Conservation (phyloP, 2,329 filamentous ascomycete genomes). For the Mycosphaerella sp. region DNA sequence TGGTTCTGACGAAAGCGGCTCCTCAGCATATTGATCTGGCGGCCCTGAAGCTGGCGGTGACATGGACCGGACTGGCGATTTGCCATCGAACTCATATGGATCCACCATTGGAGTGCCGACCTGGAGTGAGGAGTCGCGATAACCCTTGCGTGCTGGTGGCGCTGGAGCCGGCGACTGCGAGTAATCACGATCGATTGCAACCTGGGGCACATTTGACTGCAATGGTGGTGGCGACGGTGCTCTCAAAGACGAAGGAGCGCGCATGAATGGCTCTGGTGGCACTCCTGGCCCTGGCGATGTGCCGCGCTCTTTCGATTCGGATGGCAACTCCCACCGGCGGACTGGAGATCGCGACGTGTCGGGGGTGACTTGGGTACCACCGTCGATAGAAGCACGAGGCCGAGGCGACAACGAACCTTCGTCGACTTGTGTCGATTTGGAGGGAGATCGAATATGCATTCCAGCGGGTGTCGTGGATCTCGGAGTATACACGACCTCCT, state of each 20-base stretch:
- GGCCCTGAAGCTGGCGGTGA: constrained; percentile 1
- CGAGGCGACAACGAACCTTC: constrained; percentile 9
- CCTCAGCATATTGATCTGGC: constrained; percentile 11
- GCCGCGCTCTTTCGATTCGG: constrained; percentile 1
- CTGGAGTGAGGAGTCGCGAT: constrained; percentile 7
- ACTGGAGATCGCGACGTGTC: constrained; percentile 1
- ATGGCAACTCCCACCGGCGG: constrained; percentile 6
- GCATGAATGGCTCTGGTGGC: constrained; percentile 4
- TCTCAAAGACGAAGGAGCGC: not conserved
- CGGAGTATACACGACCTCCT: constrained; percentile 13
- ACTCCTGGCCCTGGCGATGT: not conserved
- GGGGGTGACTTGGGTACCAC: constrained; percentile 4
- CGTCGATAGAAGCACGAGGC: constrained; percentile 8
- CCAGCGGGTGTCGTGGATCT: constrained; percentile 5
- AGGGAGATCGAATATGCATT: constrained; percentile 9
- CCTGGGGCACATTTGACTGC: constrained; percentile 6
- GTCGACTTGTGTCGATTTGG: constrained; percentile 10
- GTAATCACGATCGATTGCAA: not conserved
- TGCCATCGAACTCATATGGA: constrained; percentile 7
- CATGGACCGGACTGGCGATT: not conserved
- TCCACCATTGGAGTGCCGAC: constrained; percentile 5
- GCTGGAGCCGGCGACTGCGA: not conserved
- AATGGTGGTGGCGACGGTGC: constrained; percentile 1
- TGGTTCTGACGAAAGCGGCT: constrained; percentile 1
- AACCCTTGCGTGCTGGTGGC: not conserved